These are phyloP conservation scores for Tolypocladium guangdongense DNA, from an alignment of 2,329 filamentous ascomycete genomes.

Conservation along the genomic window DNA sequence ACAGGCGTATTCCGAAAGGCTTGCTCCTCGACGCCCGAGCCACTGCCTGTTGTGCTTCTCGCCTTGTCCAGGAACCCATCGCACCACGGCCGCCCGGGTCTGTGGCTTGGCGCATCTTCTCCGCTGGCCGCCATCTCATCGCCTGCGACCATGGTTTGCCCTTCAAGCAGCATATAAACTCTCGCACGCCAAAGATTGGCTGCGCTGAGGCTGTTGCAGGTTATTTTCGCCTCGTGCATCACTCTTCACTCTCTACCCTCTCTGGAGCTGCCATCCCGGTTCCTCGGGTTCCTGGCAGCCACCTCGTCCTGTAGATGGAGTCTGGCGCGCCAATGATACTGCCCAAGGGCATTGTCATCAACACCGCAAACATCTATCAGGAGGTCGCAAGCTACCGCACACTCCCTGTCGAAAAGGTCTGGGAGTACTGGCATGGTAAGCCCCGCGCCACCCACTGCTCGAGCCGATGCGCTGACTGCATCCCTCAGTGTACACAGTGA, in stretches of 20 bases:
- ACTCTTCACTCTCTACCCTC: neutral
- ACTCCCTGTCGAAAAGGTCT: constrained; percentile 41
- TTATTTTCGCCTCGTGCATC: neutral
- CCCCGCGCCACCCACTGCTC: neutral
- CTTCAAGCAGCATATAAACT: constrained; percentile 8
- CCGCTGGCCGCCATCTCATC: neutral
- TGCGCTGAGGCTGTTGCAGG: constrained; percentile 1
- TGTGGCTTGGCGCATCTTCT: neutral
- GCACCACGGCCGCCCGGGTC: neutral
- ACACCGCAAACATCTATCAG: constrained; percentile 38
- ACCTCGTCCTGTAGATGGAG: constrained; percentile 17
- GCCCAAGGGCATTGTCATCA: constrained; percentile 47
- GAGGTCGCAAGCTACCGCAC: constrained; percentile 41
- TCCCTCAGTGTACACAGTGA: constrained; percentile 46
- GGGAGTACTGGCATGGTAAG: constrained; percentile 47
- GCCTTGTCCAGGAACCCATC: neutral
- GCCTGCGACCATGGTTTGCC: constrained; percentile 12
- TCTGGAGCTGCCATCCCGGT: neutral
- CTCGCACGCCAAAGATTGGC: constrained; percentile 6
- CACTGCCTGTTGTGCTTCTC: neutral
- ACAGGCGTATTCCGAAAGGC: neutral
- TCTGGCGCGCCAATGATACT: constrained; percentile 32
- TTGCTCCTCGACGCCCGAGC: neutral
- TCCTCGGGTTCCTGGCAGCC: neutral
- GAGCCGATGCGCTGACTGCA: neutral